A percentile compares a stretch with the other conserved stretches of the same genome.
Conservation (phyloP, 352 stramenopile species). For the Phytophthora lateralis region DNA sequence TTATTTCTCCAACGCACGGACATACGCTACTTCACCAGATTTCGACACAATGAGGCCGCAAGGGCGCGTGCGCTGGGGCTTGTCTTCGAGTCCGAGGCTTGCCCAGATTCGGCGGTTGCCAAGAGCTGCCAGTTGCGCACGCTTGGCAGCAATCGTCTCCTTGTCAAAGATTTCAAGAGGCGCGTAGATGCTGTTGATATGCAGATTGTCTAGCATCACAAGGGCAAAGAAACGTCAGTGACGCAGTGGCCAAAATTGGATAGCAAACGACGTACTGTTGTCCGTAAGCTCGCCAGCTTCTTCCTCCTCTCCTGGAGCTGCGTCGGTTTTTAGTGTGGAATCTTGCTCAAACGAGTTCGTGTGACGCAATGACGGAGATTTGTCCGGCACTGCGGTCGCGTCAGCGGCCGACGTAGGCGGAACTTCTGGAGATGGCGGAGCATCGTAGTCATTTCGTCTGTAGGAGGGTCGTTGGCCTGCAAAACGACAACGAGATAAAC, state of each 20-base stretch:
- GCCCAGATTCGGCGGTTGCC: constrained; percentile 86
- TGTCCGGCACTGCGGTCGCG: constrained; percentile 42
- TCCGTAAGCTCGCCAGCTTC: constrained; percentile 75
- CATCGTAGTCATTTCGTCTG: constrained; percentile 82
- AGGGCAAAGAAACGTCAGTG: constrained; percentile 3
- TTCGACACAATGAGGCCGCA: constrained; percentile 78
- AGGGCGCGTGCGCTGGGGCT: constrained; percentile 52
- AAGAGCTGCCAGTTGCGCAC: constrained; percentile 70
- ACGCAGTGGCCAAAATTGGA: not conserved
- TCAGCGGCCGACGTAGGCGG: constrained; percentile 35
- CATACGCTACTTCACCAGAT: constrained; percentile 72
- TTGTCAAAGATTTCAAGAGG: constrained; percentile 81
- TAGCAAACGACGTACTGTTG: constrained; percentile 41
- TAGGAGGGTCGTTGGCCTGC: constrained; percentile 83
- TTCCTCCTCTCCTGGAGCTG: constrained; percentile 51
- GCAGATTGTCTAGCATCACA: constrained; percentile 50
- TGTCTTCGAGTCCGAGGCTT: constrained; percentile 85
- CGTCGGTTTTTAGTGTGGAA: constrained; percentile 40
- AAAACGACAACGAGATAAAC: constrained; percentile 8
- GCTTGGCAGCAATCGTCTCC: constrained; percentile 81
- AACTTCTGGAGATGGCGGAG: constrained; percentile 64
- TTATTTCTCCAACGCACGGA: constrained; percentile 71
- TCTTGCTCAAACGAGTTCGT: constrained; percentile 60
- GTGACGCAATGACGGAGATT: constrained; percentile 38
- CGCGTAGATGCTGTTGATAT: constrained; percentile 73